These are phyloP conservation scores for Arthrobotrys iridis DNA, from an alignment of 2,329 filamentous ascomycete species.

Conservation along the genomic window DNA sequence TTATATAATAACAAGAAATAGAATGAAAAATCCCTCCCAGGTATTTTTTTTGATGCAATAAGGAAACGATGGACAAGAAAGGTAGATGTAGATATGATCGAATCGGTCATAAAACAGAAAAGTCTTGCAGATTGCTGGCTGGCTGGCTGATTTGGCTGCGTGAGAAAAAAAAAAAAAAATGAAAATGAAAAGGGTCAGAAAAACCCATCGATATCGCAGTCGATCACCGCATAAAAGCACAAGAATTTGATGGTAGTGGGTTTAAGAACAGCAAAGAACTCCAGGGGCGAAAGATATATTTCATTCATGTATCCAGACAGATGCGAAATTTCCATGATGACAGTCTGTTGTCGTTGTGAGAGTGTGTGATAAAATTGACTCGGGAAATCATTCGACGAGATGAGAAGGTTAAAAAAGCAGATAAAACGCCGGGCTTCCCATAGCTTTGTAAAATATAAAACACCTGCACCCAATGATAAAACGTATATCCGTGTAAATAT, in stretches of 20 bases:
- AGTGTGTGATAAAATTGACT: neutral
- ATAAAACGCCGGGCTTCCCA: slow-evolving; percentile 6
- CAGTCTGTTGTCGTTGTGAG: slow-evolving; percentile 9
- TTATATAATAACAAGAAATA: neutral
- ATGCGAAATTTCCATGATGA: slow-evolving; percentile 14
- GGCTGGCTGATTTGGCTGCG: too few species aligned
- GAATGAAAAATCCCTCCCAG: slow-evolving; percentile 4
- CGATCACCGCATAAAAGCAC: neutral
- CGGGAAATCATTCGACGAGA: neutral
- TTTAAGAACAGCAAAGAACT: slow-evolving; percentile 21
- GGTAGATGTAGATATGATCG: neutral
- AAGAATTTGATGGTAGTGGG: neutral
- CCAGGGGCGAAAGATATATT: slow-evolving; percentile 2
- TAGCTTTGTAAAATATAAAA: neutral
- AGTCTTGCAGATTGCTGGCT: too few species aligned
- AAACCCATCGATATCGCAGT: slow-evolving; percentile 4
- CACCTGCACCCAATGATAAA: slow-evolving; percentile 14
- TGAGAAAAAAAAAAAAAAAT: too few species aligned
- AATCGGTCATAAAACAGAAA: too few species aligned
- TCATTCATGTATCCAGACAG: slow-evolving; percentile 20
- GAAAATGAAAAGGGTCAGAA: neutral
- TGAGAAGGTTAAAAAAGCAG: neutral
- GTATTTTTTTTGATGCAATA: neutral
- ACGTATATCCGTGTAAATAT: slow-evolving; percentile 22
- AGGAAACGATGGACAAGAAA: slow-evolving; percentile 32